Conservation (phyloP, 306 rosid genomes). For the Cyamopsis tetragonoloba region DNA sequence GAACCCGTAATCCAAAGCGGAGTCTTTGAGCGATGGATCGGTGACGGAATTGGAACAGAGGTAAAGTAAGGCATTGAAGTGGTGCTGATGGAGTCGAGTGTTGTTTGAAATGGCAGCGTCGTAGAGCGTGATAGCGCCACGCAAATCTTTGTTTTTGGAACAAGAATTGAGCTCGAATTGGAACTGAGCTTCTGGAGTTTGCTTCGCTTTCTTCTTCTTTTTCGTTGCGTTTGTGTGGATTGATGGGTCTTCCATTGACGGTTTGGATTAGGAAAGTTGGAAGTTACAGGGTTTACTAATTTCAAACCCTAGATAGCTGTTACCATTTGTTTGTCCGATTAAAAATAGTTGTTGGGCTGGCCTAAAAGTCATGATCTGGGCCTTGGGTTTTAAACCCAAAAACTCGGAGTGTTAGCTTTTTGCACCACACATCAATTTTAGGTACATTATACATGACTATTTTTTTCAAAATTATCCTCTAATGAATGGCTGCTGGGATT, state of each 20-base stretch:
- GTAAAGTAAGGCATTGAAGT: slow-evolving; percentile 81
- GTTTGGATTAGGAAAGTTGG: background rate
- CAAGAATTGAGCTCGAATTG: slow-evolving; percentile 61
- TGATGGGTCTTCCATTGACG: slow-evolving; percentile 37
- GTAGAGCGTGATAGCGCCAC: slow-evolving; percentile 48
- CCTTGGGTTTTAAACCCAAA: too few species aligned
- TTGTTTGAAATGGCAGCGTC: slow-evolving; percentile 42
- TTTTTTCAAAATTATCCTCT: too few species aligned
- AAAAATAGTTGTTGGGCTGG: background rate
- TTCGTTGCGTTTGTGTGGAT: slow-evolving; percentile 4
- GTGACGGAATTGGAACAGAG: slow-evolving; percentile 64
- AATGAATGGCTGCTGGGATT: too few species aligned
- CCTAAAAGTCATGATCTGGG: too few species aligned
- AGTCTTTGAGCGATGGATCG: slow-evolving; percentile 39
- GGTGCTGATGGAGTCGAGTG: slow-evolving; percentile 51
- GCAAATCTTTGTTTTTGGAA: slow-evolving; percentile 59
- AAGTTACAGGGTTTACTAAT: background rate
- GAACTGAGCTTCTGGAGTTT: slow-evolving; percentile 52
- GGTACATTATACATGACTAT: too few species aligned
- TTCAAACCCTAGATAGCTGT: slow-evolving; percentile 28
- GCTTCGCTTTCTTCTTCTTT: slow-evolving; percentile 44
- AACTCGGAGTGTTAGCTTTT: too few species aligned
- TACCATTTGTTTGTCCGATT: background rate
- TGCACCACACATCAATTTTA: too few species aligned
- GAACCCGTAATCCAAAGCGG: slow-evolving; percentile 55